phyloP scores from a whole-genome alignment of 305 asterid species.

The Solanum hybrid region DNA sequence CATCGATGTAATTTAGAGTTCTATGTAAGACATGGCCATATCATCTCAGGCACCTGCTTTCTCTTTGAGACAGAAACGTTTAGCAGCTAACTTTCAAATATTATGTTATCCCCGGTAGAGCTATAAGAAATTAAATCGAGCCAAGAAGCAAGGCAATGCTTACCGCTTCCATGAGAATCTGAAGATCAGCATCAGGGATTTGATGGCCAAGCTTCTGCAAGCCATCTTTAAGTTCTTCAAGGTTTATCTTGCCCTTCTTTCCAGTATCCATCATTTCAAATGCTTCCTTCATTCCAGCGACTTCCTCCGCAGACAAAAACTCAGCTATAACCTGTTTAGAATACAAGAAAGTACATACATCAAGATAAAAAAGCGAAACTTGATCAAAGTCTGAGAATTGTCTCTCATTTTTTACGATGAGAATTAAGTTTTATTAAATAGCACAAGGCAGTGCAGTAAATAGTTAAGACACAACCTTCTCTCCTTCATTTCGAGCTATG shows the following conservation, averaged over 20 bases:
- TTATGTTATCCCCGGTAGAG: neutral
- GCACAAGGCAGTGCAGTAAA: neutral
- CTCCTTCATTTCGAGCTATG: neutral
- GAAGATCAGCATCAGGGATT: slow-evolving; percentile 37
- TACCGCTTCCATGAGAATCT: slow-evolving; percentile 57
- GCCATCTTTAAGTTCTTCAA: slow-evolving; percentile 36
- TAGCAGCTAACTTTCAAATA: neutral
- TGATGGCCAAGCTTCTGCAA: slow-evolving; percentile 50
- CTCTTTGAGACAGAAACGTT: neutral
- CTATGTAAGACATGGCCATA: neutral
- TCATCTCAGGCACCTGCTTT: neutral
- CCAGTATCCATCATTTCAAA: slow-evolving; percentile 43
- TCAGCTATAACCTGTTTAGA: slow-evolving; percentile 46
- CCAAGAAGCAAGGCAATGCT: slow-evolving; percentile 8
- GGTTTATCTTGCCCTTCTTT: slow-evolving; percentile 35
- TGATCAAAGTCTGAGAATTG: neutral
- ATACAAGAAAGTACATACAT: neutral
- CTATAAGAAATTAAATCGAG: neutral
- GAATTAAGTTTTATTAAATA: neutral
- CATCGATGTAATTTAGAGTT: neutral
- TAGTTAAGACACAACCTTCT: neutral
- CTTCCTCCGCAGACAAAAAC: slow-evolving; percentile 52
- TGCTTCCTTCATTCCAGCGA: slow-evolving; percentile 50
- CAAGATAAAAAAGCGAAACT: neutral
- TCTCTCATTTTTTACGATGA: neutral